Evolutionary conservation across 306 rosid genomes (phyloP), one percentile per base, ranked within the genome.

Genomic region (Ceratonia siliqua): DNA sequence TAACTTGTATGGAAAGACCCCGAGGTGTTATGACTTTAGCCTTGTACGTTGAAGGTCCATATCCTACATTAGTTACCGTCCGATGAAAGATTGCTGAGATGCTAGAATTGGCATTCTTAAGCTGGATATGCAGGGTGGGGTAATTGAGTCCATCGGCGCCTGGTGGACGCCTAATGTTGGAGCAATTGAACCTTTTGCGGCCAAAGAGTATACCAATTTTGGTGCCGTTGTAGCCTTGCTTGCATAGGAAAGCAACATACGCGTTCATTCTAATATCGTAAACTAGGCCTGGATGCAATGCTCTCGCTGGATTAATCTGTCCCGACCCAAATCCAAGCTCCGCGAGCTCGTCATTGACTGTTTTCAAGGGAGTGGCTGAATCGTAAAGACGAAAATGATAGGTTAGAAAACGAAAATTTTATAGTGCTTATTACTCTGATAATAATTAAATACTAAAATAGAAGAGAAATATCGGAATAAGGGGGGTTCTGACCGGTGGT

Each of bases 91-190:
- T 83, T 4, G 90, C 93, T 1, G 87, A 73, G 68, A 89, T 73
- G 8, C 27, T 39, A 2, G 86, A 75, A 28, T 48, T 56, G 5
- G 56, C 18, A 22, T 5, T n/a, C 4, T 0, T 4, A 10, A 87
- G 79, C 57, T 76, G 84, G 32, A 63, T 2, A 75, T 81, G 87
- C 94, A 94, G 84, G 59, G 83, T 74, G n/a, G 97, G 97, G 86
- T 91, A 94, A 86, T 91, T 91, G 77, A 94, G 79, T 49, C 96
- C 98, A 62, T 91, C 98, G 0, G 81, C 68, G 74, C 98, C 92
- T 13, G 1, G 55, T 4, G 89, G 64, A 3, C 39, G 76, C 38
- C 68, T 72, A 20, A 76, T 15, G 28, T n/a, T 41, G 25, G 85
- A 7, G 82, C 97, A 94, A 38, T 62, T 77, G 64, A 62, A 76